Evolutionary conservation across 1,139 yeast species (phyloP), one percentile per base, ranked within the genome.

Genomic region (Yamadazyma spencermartinsiae): DNA sequence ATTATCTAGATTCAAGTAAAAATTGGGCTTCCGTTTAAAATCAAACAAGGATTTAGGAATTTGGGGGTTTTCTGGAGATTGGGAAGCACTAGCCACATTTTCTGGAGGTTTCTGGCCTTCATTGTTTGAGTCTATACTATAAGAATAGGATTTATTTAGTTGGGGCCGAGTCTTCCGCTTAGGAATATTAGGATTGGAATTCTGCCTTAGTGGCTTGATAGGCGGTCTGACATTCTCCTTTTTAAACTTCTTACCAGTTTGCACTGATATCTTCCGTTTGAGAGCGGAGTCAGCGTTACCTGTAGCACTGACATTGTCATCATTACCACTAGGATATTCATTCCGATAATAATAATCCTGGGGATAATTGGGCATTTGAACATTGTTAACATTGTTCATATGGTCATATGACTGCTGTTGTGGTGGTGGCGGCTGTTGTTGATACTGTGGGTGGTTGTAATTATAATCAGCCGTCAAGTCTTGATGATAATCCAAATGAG

Each of bases 181-280:
- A 11, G 35, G 35, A 3, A 49, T 31, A 19, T 34, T 38, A 4
- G 53, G 50, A 35, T 43, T 46, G 18, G 46, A 42, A 23, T 34
- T 43, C 38, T 49, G 53, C 19, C 53, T 48, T 35, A 48, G 32
- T 2, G 53, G 52, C 27, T 44, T 46, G 11, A 34, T 27, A 7
- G 51, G 52, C 8, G 50, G 52, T 21, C 51, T 28, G 10, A 30
- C 15, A n/a, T 12, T 12, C 19, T 41, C 40, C 18, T 41, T 39
- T 21, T 36, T 36, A 12, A 19, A 21, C n/a, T 31, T 34, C 16
- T 25, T 14, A 5, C 33, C 36, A 6, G 27, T 38, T 5, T 36
- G 26, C 5, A 19, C 16, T 3, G 25, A 26, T 10, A 33, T 25
- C 15, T 24, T 33, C 17, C 36, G 21, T 17, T 25, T 25, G 6